Evolutionary conservation across 805 yeast genomes (phyloP).

Genomic region (Wickerhamiella qilinensis): DNA sequence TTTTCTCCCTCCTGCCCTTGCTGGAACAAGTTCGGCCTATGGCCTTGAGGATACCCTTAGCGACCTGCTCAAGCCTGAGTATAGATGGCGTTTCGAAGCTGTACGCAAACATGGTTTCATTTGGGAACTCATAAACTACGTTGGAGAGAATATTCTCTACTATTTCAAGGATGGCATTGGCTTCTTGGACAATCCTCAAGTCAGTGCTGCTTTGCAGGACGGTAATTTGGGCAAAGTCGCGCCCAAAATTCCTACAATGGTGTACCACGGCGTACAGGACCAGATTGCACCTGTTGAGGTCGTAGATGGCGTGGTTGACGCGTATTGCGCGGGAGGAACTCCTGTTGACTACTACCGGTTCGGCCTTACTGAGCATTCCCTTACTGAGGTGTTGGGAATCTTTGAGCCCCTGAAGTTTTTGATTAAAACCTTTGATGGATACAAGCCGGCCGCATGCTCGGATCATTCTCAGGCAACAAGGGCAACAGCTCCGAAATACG

Average conservation of each 20-base stretch:
- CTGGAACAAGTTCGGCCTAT: constrained; percentile 17
- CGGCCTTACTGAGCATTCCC: constrained; percentile 2
- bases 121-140: constrained; percentile 7
- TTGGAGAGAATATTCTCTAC: constrained; percentile 10
- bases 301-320: constrained; percentile 9
- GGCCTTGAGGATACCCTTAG: constrained; percentile 11
- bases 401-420: constrained; percentile 1
- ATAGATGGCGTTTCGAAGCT: constrained; percentile 6
- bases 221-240: constrained; percentile 13
- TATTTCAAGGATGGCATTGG: constrained; percentile 10
- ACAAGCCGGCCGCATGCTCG: constrained; percentile 1
- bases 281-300: constrained; percentile 10
- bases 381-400: constrained; percentile 1
- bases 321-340: constrained; percentile 15
- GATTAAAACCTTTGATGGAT: constrained; percentile 2
- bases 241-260: constrained; percentile 13
- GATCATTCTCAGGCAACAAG: constrained; percentile 1
- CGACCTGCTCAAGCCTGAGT: constrained; percentile 7
- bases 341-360: constrained; percentile 10
- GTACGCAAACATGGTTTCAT: constrained; percentile 9
- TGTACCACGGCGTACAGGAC: constrained; percentile 18
- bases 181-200: constrained; percentile 7
- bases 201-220: constrained; percentile 9
- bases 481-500: constrained; percentile 1
- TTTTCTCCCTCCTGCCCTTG: constrained; percentile 14